Evolutionary conservation across 1,284 basidiomycete genomes (phyloP).

Genomic region (Cryptococcus wingfieldii): DNA sequence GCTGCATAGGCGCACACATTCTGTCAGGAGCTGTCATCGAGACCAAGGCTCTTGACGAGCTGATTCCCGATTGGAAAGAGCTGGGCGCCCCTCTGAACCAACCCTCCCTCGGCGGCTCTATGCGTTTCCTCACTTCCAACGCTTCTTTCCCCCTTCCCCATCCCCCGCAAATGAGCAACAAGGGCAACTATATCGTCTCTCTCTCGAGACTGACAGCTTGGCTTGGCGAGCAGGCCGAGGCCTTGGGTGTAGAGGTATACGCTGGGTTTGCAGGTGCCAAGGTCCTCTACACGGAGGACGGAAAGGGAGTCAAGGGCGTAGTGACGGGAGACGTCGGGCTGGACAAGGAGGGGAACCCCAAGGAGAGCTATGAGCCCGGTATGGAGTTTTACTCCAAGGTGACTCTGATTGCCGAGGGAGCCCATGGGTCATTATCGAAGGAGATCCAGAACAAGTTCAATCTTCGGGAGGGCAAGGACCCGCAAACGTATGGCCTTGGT

Average conservation of each 20-base stretch:
- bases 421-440: conserved; percentile 88
- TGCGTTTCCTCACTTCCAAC: conserved; percentile 75
- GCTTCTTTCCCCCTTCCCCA: conserved; percentile 82
- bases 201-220: conserved; percentile 84
- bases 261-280: conserved; percentile 91
- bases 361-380: conserved; percentile 89
- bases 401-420: conserved; percentile 93
- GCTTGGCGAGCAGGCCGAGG: conserved; percentile 78
- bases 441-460: conserved; percentile 72
- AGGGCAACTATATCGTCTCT: conserved; percentile 90
- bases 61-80: conserved; percentile 81
- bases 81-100: conserved; percentile 64
- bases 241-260: conserved; percentile 91
- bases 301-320: conserved; percentile 71
- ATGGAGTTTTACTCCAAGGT: conserved; percentile 95
- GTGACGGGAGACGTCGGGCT: conserved; percentile 94
- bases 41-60: conserved; percentile 83
- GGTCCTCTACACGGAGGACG: conserved; percentile 68
- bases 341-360: conserved; percentile 71
- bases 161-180: conserved; percentile 94
- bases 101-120: conserved; percentile 71
- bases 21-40: conserved; percentile 95
- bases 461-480: conserved; percentile 71
- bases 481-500: conserved; percentile 95
- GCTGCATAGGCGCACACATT: conserved; percentile 75